Evolutionary conservation across 805 yeast species (phyloP), one percentile per base, ranked within the genome.

Genomic region (Monosporozyma yasuniensis): DNA sequence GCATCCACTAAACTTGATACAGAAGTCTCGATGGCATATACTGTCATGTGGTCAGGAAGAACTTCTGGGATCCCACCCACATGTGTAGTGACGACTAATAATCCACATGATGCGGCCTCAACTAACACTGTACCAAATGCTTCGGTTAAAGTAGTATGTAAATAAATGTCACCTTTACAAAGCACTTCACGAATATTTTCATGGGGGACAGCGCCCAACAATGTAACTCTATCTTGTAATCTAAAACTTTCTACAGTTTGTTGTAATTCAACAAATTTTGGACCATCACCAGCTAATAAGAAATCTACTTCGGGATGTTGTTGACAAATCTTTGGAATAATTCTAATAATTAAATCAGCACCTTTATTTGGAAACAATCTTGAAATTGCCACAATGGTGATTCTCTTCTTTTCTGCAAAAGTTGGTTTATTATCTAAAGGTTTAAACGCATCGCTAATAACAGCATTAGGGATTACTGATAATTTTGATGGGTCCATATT

Each of bases 51-150:
- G 22, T 76, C 75, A 0, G 99, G 99, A 37, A 93, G 68, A 3
- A 93, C 98, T 62, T 93, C 99, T 0, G 97, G 97, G 38, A 93
- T 90, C 4, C 99, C 99, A 11, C 99, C 99, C 0, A 93, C 99
- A 51, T 81, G 80, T 0, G 99, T 93, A 0, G 97, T 89, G 0
- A 93, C 99, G 2, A 93, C 96, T 18, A 87, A 73, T 35, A 93
- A 66, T 0, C 97, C 97, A 71, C 98, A 93, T 1, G 96, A 84
- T 0, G 97, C 99, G 0, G 99, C 99, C 64, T 93, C 99, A 0
- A 93, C 96, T 10, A 93, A 70, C 0, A 88, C 98, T 0, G 99
- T 93, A 2, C 99, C 99, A 68, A 93, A 93, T 0, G 98, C 99
- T 64, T 93, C 99, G 0, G 98, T 93, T 39, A 93, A 72, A 0